These are phyloP conservation scores for Obba rivulosa DNA, from an alignment of 768 basidiomycete species.

Conservation along the genomic window DNA sequence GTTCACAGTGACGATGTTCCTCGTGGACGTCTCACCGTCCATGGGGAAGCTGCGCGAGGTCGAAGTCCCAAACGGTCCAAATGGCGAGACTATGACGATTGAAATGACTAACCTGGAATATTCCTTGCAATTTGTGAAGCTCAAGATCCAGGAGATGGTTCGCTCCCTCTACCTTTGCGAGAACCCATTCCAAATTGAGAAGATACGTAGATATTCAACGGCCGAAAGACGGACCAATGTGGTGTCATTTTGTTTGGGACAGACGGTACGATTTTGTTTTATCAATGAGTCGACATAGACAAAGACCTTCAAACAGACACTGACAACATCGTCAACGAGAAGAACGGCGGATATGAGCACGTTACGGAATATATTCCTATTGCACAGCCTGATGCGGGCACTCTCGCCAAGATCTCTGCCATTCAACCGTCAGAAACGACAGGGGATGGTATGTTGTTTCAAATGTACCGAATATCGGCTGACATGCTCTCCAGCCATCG, in stretches of 20 bases:
- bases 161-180: background rate
- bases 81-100: constrained; percentile 43
- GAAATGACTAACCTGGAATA: constrained; percentile 79
- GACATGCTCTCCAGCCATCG: constrained; percentile 51
- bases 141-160: constrained; percentile 91
- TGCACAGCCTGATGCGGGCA: constrained; percentile 56
- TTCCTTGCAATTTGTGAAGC: constrained; percentile 80
- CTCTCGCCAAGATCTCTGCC: constrained; percentile 59
- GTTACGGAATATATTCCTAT: constrained; percentile 69
- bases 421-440: constrained; percentile 48
- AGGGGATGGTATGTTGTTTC: constrained; percentile 58
- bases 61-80: constrained; percentile 43
- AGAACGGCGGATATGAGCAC: constrained; percentile 67
- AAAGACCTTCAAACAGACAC: constrained; percentile 41
- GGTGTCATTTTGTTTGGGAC: constrained; percentile 88
- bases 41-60: constrained; percentile 68
- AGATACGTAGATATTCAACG: constrained; percentile 70
- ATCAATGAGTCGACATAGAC: background rate
- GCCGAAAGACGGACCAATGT: constrained; percentile 90
- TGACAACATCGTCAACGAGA: constrained; percentile 55
- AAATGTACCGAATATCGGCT: background rate
- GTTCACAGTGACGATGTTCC: constrained; percentile 87
- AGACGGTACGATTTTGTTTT: constrained; percentile 45
- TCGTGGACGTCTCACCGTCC: constrained; percentile 82
- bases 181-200: background rate